Evolutionary conservation across 768 basidiomycete genomes (phyloP).

Genomic region (Hericium coralloides): DNA sequence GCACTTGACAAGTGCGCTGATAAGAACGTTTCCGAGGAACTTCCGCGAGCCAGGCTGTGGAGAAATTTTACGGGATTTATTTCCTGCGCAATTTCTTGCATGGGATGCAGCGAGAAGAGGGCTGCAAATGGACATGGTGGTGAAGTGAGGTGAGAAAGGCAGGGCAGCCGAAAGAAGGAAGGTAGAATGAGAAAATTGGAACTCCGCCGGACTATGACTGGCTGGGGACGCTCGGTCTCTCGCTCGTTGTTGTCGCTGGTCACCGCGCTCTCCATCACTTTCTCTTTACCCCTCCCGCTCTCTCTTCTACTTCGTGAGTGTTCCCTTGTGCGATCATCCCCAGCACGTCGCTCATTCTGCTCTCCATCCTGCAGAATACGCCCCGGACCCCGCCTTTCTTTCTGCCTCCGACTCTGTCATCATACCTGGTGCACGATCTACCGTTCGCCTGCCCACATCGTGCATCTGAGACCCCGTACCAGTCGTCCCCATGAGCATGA

Average conservation of each 20-base stretch:
- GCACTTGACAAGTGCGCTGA: too few relatives aligned
- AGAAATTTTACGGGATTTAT: too few relatives aligned
- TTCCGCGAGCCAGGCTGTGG: too few relatives aligned
- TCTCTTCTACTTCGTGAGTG: not conserved
- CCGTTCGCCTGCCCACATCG: not conserved
- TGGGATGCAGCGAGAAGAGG: too few relatives aligned
- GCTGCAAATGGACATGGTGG: too few relatives aligned
- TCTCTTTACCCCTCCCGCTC: not conserved
- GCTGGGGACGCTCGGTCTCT: not conserved
- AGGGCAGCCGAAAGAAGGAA: not conserved
- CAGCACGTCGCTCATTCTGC: too few relatives aligned
- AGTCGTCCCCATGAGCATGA: conserved; percentile 35
- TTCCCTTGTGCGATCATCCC: not conserved
- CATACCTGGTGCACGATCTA: not conserved
- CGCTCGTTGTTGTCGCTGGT: not conserved
- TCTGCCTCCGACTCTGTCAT: not conserved
- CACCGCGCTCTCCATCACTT: not conserved
- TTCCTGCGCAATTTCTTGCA: too few relatives aligned
- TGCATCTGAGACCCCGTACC: not conserved
- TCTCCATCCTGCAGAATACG: not conserved
- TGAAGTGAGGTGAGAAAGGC: not conserved
- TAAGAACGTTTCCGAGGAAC: too few relatives aligned
- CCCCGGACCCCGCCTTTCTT: not conserved
- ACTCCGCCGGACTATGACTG: not conserved
- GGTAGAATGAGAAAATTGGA: not conserved